Evolutionary conservation across 257 asterid species (phyloP), one percentile per base, ranked within the genome.

Genomic region (Linaria vulgaris): DNA sequence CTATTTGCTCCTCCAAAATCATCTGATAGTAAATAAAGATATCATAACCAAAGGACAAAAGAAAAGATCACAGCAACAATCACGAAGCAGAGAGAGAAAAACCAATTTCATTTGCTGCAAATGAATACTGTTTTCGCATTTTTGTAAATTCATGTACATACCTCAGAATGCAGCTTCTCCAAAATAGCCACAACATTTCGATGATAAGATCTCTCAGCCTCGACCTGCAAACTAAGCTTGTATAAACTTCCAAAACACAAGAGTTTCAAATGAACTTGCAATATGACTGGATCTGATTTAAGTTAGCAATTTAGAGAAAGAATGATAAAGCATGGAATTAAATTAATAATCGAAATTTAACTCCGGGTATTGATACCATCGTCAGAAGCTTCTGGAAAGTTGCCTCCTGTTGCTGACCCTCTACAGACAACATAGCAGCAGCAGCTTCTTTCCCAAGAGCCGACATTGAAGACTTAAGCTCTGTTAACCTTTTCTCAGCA

Each of bases 131-230:
- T 14, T 20, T 16, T 14, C 22, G 39, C 70, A 22, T 20, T 55
- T 56, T n/a, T 30, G 17, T 15, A 65, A 47, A 56, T 48, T 61
- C 39, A 17, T 43, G 37, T n/a, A 75, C 66, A 45, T 49, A 91
- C 98, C 96, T 91, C 84, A 17, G 87, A 76, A 61, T 83, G 88
- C 60, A 88, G 84, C 84, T 86, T 91, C 86, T 91, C 98, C 71
- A 91, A 73, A 61, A 88, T 73, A 51, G 90, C 75, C 69, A 86
- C 81, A 45, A 78, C 82, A 63, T 75, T 80, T 68, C 75, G 97
- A 75, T 92, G 97, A 77, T 87, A 92, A 54, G 85, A 82, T 80
- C 95, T 85, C 83, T 85, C 99, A 54, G 97, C 95, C 73, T 83
- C 80, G 12, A 91, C 96, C 98, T 88, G 94, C 24, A 51, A 70